Conservation (phyloP, 2,329 filamentous ascomycete genomes). For the Cytospora piceicola region DNA sequence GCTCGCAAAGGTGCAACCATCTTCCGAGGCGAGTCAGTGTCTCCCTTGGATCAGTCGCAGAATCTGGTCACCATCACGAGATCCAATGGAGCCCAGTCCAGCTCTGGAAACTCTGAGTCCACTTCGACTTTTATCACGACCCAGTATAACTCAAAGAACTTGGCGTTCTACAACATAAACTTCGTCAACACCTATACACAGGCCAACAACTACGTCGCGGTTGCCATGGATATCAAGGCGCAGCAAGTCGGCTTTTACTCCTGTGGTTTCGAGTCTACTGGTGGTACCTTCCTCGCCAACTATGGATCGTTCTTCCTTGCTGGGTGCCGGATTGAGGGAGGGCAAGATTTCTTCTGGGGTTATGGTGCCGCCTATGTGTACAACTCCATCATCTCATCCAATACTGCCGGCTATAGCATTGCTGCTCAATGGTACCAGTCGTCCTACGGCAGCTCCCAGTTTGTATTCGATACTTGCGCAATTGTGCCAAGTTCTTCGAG, state of each 20-base stretch:
- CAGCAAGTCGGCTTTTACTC: constrained; percentile 20
- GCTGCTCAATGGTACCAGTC: constrained; percentile 37
- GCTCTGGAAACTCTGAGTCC: constrained; percentile 27
- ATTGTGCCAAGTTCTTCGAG: constrained; percentile 27
- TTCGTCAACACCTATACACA: constrained; percentile 33
- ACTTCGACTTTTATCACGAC: constrained; percentile 37
- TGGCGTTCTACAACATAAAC: constrained; percentile 40
- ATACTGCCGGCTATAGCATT: constrained; percentile 36
- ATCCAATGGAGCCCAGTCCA: constrained; percentile 25
- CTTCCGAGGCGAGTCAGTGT: constrained; percentile 51
- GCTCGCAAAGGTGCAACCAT: constrained; percentile 49
- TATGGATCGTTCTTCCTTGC: constrained; percentile 27
- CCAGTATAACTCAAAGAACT: constrained; percentile 38
- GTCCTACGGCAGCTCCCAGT: constrained; percentile 33
- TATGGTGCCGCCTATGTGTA: constrained; percentile 24
- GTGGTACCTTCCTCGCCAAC: constrained; percentile 26
- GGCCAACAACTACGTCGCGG: constrained; percentile 25
- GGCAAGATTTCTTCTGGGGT: constrained; percentile 25
- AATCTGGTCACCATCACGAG: constrained; percentile 51
- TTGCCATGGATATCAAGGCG: constrained; percentile 23
- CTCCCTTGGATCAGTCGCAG: constrained; percentile 46
- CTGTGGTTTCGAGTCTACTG: constrained; percentile 28
- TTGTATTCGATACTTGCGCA: constrained; percentile 31
- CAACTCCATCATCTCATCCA: constrained; percentile 31
- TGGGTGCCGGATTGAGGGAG: constrained; percentile 22